Evolutionary conservation across 192 early-diverging fungal genomes (phyloP).

Genomic region (Chytriomyces confervae): DNA sequence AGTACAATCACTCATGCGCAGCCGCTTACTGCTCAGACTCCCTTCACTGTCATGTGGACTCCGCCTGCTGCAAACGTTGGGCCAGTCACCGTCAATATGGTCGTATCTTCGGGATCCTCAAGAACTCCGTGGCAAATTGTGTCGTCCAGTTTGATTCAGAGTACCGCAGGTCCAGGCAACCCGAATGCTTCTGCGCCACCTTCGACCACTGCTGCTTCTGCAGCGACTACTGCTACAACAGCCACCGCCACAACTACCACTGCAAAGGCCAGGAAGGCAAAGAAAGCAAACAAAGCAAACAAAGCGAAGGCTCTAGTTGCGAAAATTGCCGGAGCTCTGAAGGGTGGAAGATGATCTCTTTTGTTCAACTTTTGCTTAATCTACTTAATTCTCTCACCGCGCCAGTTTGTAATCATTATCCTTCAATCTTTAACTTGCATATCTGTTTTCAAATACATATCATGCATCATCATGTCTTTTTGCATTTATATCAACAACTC

Average conservation of each 20-base stretch:
- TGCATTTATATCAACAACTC: no score
- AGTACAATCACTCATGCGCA: conserved; percentile 42
- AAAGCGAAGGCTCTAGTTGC: not conserved
- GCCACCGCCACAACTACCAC: not conserved
- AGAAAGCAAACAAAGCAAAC: not conserved
- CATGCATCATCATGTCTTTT: no score
- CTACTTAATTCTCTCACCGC: no score
- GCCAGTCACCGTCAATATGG: conserved; percentile 32
- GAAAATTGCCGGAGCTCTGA: not conserved
- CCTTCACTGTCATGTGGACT: conserved; percentile 23
- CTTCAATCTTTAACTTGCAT: no score
- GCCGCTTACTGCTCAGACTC: not conserved
- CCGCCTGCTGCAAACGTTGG: conserved; percentile 20
- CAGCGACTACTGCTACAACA: not conserved
- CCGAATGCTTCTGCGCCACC: not conserved
- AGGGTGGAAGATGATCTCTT: no score
- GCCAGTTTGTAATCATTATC: no score
- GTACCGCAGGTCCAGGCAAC: not conserved
- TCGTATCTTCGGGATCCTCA: not conserved
- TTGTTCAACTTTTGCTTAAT: no score
- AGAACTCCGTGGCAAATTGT: conserved; percentile 7
- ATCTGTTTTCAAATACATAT: no score
- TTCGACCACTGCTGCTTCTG: not conserved
- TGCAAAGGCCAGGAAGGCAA: not conserved
- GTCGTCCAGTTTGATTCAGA: conserved; percentile 4